A percentile compares a stretch with the other conserved stretches of the same genome.
These are phyloP conservation scores for Myxozyma neotropica DNA, from an alignment of 805 yeast species.

Conservation along the genomic window DNA sequence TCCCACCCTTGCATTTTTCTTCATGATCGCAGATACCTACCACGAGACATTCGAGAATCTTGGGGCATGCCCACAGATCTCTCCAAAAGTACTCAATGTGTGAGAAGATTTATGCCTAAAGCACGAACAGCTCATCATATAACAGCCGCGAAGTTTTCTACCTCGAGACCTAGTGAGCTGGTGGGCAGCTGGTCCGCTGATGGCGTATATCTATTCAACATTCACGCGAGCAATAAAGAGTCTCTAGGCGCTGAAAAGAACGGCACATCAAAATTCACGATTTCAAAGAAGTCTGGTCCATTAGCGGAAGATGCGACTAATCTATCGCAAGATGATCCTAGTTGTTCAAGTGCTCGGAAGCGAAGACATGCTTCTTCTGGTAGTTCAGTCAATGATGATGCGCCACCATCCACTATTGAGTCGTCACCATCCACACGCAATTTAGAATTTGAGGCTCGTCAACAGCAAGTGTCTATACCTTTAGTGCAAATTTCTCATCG, in stretches of 20 bases:
- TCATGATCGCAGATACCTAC: constrained; percentile 32
- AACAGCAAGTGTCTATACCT: no score
- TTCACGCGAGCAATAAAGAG: constrained; percentile 9
- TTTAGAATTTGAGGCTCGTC: neutral
- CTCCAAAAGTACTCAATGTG: constrained; percentile 28
- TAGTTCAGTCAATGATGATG: neutral
- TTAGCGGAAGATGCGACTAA: neutral
- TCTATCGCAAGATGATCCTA: neutral
- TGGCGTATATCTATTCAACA: constrained; percentile 28
- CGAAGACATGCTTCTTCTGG: neutral
- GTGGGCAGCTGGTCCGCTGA: constrained; percentile 34
- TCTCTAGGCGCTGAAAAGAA: neutral
- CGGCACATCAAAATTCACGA: neutral
- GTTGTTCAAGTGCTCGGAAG: neutral
- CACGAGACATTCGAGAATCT: constrained; percentile 8
- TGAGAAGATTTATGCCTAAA: constrained; percentile 25
- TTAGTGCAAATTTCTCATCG: neutral
- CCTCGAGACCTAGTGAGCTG: constrained; percentile 27
- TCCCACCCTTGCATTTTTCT: constrained; percentile 27
- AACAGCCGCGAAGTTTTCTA: constrained; percentile 30
- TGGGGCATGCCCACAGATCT: constrained; percentile 23
- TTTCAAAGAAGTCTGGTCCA: neutral
- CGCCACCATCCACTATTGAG: neutral
- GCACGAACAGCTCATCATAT: constrained; percentile 18
- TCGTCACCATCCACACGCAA: neutral